Evolutionary conservation across 345 rosid species (phyloP), one percentile per base, ranked within the genome.

Genomic region (Sisymbrium irio): DNA sequence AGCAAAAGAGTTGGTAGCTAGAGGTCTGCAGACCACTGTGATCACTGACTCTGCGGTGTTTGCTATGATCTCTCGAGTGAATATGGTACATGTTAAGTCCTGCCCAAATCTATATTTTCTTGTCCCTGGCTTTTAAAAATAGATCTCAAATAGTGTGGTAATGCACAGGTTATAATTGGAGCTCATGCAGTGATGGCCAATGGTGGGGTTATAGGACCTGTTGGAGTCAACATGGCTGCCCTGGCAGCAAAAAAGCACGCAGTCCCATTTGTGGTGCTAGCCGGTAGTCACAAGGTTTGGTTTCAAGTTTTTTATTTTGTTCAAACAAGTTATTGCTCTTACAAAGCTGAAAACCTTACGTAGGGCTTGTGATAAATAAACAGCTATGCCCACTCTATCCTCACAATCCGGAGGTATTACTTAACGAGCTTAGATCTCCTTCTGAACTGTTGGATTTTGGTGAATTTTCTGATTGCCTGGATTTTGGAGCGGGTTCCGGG

Each of bases 171-270:
- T 77, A 96, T 92, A 50, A 94, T 96, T 69, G 99, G 98, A 79
- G 97, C 99, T 72, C 98, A 92, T 78, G 98, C 93, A 62, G 97
- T 96, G 40, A 89, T 96, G 98, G 97, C 99, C 42, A 90, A 92
- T 81, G 99, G 98, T 67, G 97, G 97, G 68, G 96, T 92, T 63
- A 89, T 96, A 74, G 98, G 93, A 71, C 98, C 98, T 69, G 96
- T 96, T 70, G 99, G 99, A 56, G 78, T 96, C 83, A 96, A 96
- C 84, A 90, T 92, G 98, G 94, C 89, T 71, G 97, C 99, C 20
- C 93, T 92, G 72, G 99, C 98, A 57, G 98, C 98, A 59, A 79
- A 92, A 84, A 96, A 87, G 79, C 98, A 96, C 58, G 99, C 96
- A 57, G 98, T 96, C 60, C 99, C 99, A 61, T 96, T 96, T 69